Conservation (phyloP, 73 alveolate species). For the Paramecium sexaurelia region DNA sequence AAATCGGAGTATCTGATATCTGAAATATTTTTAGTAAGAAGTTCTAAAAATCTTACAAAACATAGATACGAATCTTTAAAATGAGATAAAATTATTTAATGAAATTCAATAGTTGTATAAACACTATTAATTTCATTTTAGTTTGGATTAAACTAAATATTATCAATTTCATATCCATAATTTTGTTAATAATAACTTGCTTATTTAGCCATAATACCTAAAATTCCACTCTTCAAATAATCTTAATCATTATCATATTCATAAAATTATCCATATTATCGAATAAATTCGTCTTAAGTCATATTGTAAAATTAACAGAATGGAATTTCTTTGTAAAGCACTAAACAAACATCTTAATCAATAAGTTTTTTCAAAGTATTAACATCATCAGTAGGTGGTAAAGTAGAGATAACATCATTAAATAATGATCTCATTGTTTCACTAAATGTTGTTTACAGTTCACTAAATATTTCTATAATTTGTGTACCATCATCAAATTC, state of each 20-base stretch:
- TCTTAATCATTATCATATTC: background rate
- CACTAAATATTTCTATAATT: background rate
- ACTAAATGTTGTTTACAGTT: background rate
- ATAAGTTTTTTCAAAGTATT: background rate
- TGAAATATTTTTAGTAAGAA: background rate
- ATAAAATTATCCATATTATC: background rate
- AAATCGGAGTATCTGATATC: conserved; percentile 24
- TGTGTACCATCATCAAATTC: background rate
- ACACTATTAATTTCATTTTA: background rate
- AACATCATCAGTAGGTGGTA: background rate
- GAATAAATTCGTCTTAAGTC: background rate
- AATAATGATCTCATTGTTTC: background rate
- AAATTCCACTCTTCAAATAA: background rate
- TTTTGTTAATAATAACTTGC: background rate
- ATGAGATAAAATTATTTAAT: background rate
- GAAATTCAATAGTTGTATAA: background rate
- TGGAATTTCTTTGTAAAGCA: background rate
- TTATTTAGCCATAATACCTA: background rate
- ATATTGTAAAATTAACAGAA: background rate
- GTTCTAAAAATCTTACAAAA: conserved; percentile 26
- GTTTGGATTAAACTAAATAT: background rate
- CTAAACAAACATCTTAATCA: background rate
- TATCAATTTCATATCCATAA: conserved; percentile 20
- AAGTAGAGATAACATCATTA: background rate
- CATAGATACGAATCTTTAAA: conserved; percentile 20